Evolutionary conservation across 805 yeast genomes (phyloP).

Genomic region (Tetrapisispora fleetii): DNA sequence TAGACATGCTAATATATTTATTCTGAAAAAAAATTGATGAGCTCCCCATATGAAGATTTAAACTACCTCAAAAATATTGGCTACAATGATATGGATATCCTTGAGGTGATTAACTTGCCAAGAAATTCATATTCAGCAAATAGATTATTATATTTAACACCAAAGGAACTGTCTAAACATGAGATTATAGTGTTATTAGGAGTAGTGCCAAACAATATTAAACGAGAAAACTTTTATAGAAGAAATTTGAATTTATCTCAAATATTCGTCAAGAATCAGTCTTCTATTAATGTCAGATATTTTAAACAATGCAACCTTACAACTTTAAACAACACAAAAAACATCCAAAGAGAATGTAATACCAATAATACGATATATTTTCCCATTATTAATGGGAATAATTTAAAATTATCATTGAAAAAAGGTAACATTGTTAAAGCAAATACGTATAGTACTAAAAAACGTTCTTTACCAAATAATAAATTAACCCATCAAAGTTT

Average conservation of each 20-base stretch:
- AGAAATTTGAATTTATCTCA: slow-evolving; percentile 1
- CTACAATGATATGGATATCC: not conserved
- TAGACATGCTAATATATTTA: not conserved
- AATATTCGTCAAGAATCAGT: not conserved
- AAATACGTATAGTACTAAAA: not conserved
- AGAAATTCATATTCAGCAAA: slow-evolving; percentile 50
- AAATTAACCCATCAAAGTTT: not conserved
- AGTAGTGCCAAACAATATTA: slow-evolving; percentile 46
- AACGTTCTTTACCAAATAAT: not conserved
- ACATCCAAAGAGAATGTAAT: not conserved
- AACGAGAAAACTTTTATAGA: slow-evolving; percentile 8
- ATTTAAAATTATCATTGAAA: not conserved
- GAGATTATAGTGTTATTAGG: slow-evolving; percentile 39
- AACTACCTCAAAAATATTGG: not conserved
- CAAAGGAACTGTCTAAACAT: slow-evolving; percentile 36
- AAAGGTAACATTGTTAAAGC: not conserved
- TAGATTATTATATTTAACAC: slow-evolving; percentile 43
- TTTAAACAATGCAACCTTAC: not conserved
- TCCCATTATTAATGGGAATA: not conserved
- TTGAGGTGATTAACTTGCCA: slow-evolving; percentile 32
- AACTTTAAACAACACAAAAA: not conserved
- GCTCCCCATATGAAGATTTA: not conserved
- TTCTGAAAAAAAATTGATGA: not conserved
- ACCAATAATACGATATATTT: not conserved
- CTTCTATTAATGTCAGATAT: not conserved